These are phyloP conservation scores for Dalbergia cultrata DNA, from an alignment of 306 rosid genomes.

Conservation along the genomic window DNA sequence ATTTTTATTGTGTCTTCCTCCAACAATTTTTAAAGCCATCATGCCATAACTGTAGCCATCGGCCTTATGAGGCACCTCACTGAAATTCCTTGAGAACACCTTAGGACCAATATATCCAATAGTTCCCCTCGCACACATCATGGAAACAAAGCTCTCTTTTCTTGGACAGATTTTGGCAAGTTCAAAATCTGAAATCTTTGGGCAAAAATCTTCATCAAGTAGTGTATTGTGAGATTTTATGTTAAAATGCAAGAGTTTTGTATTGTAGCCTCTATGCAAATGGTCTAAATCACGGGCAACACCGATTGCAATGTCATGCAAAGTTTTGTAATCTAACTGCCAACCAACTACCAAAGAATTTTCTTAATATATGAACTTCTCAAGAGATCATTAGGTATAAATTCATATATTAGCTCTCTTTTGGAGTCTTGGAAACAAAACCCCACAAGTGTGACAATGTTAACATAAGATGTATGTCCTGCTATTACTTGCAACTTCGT, in stretches of 20 bases:
- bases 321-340: constrained; percentile 36
- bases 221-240: constrained; percentile 35
- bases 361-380: constrained; percentile 45
- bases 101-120: not conserved
- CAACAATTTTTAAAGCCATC: not conserved
- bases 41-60: not conserved
- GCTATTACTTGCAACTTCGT: constrained; percentile 45
- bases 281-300: constrained; percentile 51
- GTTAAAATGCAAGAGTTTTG: constrained; percentile 50
- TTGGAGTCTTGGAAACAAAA: constrained; percentile 40
- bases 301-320: constrained; percentile 40
- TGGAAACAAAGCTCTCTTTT: not conserved
- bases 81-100: not conserved
- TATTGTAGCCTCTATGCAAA: constrained; percentile 49
- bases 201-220: not conserved
- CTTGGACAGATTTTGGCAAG: not conserved
- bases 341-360: not conserved
- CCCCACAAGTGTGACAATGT: constrained; percentile 14
- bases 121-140: not conserved
- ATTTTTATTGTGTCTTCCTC: not conserved
- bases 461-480: constrained; percentile 51
- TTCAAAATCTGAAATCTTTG: not conserved
- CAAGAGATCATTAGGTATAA: constrained; percentile 54
- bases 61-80: not conserved
- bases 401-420: constrained; percentile 50